Percentiles rank a stretch among this genome's conserved stretches.
Conservation (phyloP, 306 rosid genomes). For the Quercus engelmannii region DNA sequence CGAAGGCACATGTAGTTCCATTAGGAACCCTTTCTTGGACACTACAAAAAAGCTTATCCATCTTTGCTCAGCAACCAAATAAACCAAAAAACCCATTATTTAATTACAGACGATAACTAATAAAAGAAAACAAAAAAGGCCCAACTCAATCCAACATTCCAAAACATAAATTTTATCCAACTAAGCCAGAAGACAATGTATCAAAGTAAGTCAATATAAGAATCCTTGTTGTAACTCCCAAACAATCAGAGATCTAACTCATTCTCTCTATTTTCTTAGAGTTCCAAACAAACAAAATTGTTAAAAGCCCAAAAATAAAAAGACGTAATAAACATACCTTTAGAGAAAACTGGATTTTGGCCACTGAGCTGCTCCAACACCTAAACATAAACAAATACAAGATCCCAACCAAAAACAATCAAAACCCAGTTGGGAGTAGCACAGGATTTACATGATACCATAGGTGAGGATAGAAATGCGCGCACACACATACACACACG, state of each 20-base stretch:
- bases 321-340: neutral
- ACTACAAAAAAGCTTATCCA: neutral
- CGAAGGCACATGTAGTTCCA: neutral
- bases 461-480: neutral
- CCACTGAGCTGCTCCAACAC: conserved; percentile 82
- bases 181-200: neutral
- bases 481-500: too few species aligned
- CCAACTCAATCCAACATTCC: neutral
- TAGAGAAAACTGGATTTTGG: conserved; percentile 74
- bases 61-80: neutral
- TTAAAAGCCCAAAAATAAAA: neutral
- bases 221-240: neutral
- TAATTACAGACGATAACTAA: neutral
- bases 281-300: neutral
- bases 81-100: neutral
- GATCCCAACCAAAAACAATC: neutral
- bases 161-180: neutral
- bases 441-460: neutral
- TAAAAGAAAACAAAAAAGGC: neutral
- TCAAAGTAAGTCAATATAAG: neutral
- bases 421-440: neutral
- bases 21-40: neutral
- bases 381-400: conserved; percentile 14
- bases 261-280: neutral
- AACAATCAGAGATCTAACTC: neutral